Evolutionary conservation across 106 monocot species (phyloP).

Genomic region (Triglochin maritima): DNA sequence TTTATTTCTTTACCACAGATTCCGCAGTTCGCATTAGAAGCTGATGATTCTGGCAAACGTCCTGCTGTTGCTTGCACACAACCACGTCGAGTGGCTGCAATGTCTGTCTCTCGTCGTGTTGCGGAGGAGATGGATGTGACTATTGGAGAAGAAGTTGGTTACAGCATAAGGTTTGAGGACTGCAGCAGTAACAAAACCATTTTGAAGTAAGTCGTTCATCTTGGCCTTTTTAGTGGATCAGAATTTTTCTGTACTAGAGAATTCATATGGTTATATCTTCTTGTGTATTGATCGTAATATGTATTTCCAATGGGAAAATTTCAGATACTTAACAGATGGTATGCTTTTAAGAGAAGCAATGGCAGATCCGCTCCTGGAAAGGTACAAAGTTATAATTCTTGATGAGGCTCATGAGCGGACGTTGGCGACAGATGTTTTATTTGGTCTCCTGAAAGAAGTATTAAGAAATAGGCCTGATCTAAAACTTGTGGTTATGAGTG

Average conservation of each 20-base stretch:
- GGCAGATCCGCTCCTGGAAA: conserved; percentile 12
- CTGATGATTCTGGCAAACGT: conserved; percentile 22
- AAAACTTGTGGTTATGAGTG: conserved; percentile 29
- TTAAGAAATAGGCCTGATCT: conserved; percentile 21
- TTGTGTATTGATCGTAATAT: background rate
- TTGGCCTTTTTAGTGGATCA: background rate
- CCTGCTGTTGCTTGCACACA: conserved; percentile 30
- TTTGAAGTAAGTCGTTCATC: conserved; percentile 15
- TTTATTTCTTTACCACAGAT: conserved; percentile 8
- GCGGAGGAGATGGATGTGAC: conserved; percentile 33
- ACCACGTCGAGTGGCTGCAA: conserved; percentile 27
- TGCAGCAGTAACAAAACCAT: conserved; percentile 30
- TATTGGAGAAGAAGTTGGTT: conserved; percentile 34
- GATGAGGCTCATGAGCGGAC: conserved; percentile 32
- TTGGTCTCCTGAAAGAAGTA: conserved; percentile 30
- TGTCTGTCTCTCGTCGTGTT: conserved; percentile 31
- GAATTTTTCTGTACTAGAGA: background rate
- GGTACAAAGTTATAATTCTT: conserved; percentile 29
- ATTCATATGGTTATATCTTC: background rate
- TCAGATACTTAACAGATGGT: conserved; percentile 31
- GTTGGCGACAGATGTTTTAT: conserved; percentile 27
- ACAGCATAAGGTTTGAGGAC: conserved; percentile 27
- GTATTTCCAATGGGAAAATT: background rate
- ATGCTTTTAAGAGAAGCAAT: conserved; percentile 34
- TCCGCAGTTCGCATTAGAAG: conserved; percentile 27